Base-by-base conservation (phyloP, 176 grass and related monocot species). In the Aechmea fasciata region DNA sequence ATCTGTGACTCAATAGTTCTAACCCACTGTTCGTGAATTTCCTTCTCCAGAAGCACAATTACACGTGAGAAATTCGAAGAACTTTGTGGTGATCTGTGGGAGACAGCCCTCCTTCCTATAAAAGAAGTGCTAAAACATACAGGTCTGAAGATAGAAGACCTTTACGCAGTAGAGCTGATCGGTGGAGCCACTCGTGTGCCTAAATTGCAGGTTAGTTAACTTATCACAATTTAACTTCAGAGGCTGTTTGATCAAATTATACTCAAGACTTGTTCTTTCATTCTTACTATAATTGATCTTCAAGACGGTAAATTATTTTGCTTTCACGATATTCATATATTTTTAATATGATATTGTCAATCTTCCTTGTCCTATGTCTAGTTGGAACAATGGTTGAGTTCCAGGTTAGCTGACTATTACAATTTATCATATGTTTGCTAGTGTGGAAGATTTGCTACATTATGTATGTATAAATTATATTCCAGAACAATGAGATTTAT, bases 51-150 rank as follows among this genome's bases (percentile, higher is more conserved):
- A 86, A 99, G 95, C 75, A 90, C 95, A 67, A 90, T 99, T 73
- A 93, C 90, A 54, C 89, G 95, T 52, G 89, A 99, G 57, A 99
- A 99, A 80, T 99, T 90, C 80, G 95, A 99, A 79, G 87, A 99
- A 69, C 90, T 99, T 75, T 99, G 95, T 88, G 79, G 79, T 55
- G 95, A 99, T 78, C 77, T 99, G 59, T 99, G 90, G 95, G 95
- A 99, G 48, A 79, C 83, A 71, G 87, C 95, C 77, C 75, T 99
- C 73, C 67, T 80, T 78, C 95, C 95, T 77, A 67, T 99, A 64
- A 88, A 90, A 86, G 90, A 99, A 81, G 87, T 90, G 52, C 83
- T 99, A 3, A 55, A 47, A 5, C 80, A 85, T 77, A 88, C 95
- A 51, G 84, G 78, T 54, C 84, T 99, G 82, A 99, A 90, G 66